Percentiles rank a stretch among this genome's conserved stretches.
These are phyloP conservation scores for Hsuehochloa calcarea DNA, from an alignment of 176 grass and related monocot species.

Conservation along the genomic window DNA sequence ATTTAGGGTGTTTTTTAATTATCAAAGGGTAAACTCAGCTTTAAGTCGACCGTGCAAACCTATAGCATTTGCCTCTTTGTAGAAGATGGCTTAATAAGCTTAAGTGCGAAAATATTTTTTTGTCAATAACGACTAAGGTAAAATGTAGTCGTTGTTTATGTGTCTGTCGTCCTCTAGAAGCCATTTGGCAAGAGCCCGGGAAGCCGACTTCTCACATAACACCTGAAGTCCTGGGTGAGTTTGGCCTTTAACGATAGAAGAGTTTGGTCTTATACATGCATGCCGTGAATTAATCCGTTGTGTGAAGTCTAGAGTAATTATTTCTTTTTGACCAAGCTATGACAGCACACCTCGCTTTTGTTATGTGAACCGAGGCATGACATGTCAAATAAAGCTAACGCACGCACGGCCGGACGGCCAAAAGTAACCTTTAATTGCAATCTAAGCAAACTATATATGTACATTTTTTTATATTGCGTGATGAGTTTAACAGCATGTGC, in stretches of 20 bases:
- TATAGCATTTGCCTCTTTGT: no score
- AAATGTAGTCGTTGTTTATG: not conserved
- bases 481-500: not conserved
- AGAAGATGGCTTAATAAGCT: no score
- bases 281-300: not conserved
- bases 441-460: not conserved
- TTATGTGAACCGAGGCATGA: constrained; percentile 30
- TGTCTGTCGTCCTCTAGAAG: constrained; percentile 3
- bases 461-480: not conserved
- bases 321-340: constrained; percentile 5
- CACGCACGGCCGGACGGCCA: constrained; percentile 33
- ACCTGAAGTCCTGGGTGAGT: not conserved
- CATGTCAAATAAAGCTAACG: constrained; percentile 41
- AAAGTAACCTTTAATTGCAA: not conserved
- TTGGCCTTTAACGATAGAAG: not conserved
- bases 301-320: not conserved
- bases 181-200: not conserved
- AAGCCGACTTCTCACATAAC: not conserved
- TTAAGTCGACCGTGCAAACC: no score
- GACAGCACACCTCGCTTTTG: constrained; percentile 16
- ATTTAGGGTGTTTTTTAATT: no score
- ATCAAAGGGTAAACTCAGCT: no score
- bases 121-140: not conserved
- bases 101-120: not conserved
- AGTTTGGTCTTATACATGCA: no score